These are phyloP conservation scores for Collybiopsis confluens DNA, from an alignment of 768 basidiomycete genomes.

Conservation along the genomic window DNA sequence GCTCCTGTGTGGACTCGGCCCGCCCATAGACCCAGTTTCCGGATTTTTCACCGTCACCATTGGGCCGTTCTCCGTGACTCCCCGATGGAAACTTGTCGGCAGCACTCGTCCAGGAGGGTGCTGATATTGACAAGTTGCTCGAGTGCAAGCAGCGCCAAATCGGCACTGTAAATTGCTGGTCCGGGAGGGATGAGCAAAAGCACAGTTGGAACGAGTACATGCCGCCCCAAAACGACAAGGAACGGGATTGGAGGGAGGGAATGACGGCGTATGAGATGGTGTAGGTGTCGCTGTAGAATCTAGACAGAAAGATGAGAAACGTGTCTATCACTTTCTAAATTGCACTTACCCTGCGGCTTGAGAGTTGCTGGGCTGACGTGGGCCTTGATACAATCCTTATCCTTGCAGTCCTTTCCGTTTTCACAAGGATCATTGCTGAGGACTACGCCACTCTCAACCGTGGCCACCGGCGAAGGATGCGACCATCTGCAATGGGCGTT, in stretches of 20 bases:
- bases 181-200: slow-evolving; percentile 59
- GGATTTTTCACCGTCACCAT: slow-evolving; percentile 59
- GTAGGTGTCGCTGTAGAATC: slow-evolving; percentile 30
- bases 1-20: slow-evolving; percentile 61
- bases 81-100: slow-evolving; percentile 77
- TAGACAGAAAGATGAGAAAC: not conserved
- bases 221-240: slow-evolving; percentile 67
- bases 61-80: slow-evolving; percentile 56
- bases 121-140: slow-evolving; percentile 82
- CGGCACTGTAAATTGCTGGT: slow-evolving; percentile 56
- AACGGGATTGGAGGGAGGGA: slow-evolving; percentile 26
- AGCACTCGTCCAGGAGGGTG: slow-evolving; percentile 87
- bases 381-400: slow-evolving; percentile 89
- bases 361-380: slow-evolving; percentile 87
- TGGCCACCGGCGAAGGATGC: slow-evolving; percentile 96
- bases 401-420: slow-evolving; percentile 82
- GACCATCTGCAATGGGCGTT: slow-evolving; percentile 88
- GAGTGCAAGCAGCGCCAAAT: slow-evolving; percentile 83
- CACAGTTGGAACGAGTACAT: slow-evolving; percentile 66
- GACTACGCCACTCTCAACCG: slow-evolving; percentile 90
- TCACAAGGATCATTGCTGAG: slow-evolving; percentile 93
- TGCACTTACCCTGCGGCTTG: slow-evolving; percentile 53
- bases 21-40: slow-evolving; percentile 63
- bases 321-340: not conserved
- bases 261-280: slow-evolving; percentile 24